These are phyloP conservation scores for Hypoxylon subgilvum DNA, from an alignment of 495 filamentous ascomycete species.

Conservation along the genomic window DNA sequence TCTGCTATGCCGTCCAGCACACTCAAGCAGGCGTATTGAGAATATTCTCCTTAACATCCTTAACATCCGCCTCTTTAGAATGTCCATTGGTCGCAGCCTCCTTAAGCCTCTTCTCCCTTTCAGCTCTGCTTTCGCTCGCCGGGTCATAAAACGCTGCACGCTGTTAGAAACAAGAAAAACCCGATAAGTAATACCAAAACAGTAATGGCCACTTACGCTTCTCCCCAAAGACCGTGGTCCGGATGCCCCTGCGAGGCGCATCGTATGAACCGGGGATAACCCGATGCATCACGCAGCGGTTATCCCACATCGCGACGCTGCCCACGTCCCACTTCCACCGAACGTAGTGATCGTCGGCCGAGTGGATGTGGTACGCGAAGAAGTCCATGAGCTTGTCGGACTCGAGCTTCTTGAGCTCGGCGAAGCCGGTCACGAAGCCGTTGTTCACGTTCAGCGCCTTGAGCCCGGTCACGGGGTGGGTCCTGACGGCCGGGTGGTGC, in stretches of 20 bases:
- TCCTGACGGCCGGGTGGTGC: constrained; percentile 61
- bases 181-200: not conserved
- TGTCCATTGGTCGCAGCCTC: constrained; percentile 9
- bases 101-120: constrained; percentile 36
- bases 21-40: constrained; percentile 19
- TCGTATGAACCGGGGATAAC: constrained; percentile 61
- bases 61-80: not conserved
- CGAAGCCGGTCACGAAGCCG: constrained; percentile 59
- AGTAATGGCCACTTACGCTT: constrained; percentile 50
- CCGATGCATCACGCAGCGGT: constrained; percentile 55
- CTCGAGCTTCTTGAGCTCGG: constrained; percentile 61
- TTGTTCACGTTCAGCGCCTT: constrained; percentile 60
- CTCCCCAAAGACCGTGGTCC: constrained; percentile 62
- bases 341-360: constrained; percentile 59
- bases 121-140: constrained; percentile 53
- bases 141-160: constrained; percentile 55
- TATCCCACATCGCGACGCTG: constrained; percentile 63
- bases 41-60: constrained; percentile 16
- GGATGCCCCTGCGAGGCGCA: constrained; percentile 52
- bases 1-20: not conserved
- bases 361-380: constrained; percentile 58
- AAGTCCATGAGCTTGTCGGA: constrained; percentile 60
- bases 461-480: constrained; percentile 60
- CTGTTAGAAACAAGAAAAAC: constrained; percentile 2
- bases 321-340: constrained; percentile 64